Percentiles rank a stretch among this genome's conserved stretches.
phyloP scores from a whole-genome alignment of 2,329 filamentous ascomycete genomes.

The Fusarium buharicum region DNA sequence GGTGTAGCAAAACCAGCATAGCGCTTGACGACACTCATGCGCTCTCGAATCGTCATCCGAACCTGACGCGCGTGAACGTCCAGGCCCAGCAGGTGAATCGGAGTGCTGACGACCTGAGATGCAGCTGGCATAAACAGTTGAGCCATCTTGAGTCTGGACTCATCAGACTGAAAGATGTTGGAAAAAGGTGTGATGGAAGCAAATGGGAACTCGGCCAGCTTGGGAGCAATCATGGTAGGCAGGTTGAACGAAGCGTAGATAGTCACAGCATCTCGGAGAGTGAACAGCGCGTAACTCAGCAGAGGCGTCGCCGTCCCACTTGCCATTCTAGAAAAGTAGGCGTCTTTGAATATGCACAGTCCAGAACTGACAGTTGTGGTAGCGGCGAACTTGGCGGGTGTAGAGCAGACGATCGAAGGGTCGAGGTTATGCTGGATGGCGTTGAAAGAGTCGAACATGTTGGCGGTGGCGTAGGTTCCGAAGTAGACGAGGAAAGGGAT shows the following conservation, averaged over 20 bases:
- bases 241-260: slow-evolving; percentile 44
- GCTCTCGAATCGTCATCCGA: slow-evolving; percentile 31
- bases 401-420: slow-evolving; percentile 34
- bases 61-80: slow-evolving; percentile 35
- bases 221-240: slow-evolving; percentile 39
- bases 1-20: slow-evolving; percentile 37
- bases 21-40: slow-evolving; percentile 24
- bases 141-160: slow-evolving; percentile 40
- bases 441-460: slow-evolving; percentile 42
- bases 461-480: slow-evolving; percentile 43
- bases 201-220: slow-evolving; percentile 38
- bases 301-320: slow-evolving; percentile 34
- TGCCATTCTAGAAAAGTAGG: slow-evolving; percentile 36
- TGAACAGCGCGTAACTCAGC: slow-evolving; percentile 39
- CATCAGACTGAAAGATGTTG: slow-evolving; percentile 36
- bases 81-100: slow-evolving; percentile 41
- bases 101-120: slow-evolving; percentile 40
- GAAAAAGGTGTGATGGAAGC: slow-evolving; percentile 30
- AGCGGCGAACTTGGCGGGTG: slow-evolving; percentile 40
- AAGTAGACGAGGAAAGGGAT: slow-evolving; percentile 44
- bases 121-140: slow-evolving; percentile 41
- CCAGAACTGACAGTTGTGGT: slow-evolving; percentile 40
- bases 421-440: slow-evolving; percentile 32
- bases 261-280: slow-evolving; percentile 40
- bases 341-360: slow-evolving; percentile 41